phyloP scores from a whole-genome alignment of 148 eudicot genomes.

The Camellia lanceoleosa region DNA sequence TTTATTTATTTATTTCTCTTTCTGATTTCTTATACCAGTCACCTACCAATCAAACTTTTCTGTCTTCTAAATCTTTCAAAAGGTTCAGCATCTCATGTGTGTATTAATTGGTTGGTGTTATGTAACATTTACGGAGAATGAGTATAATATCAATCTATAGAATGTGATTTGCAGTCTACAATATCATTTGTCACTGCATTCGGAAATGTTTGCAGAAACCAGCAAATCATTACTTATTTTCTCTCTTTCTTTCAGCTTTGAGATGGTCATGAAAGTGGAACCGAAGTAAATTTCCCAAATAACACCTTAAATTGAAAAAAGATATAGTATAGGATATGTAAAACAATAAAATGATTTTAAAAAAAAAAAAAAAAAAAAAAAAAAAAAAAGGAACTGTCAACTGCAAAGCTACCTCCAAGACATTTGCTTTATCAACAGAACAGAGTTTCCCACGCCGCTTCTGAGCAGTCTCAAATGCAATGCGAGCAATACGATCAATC shows the following conservation, averaged over 20 bases:
- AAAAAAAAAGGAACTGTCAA: not conserved
- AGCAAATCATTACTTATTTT: not conserved
- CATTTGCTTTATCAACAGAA: slow-evolving; percentile 99
- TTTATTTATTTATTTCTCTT: no score
- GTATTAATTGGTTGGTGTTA: not conserved
- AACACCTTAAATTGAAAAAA: not conserved
- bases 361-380: no score
- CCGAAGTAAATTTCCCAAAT: not conserved
- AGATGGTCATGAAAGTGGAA: not conserved
- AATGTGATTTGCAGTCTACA: not conserved
- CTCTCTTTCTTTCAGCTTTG: not conserved
- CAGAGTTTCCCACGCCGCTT: slow-evolving; percentile 91
- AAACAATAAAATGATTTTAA: no score
- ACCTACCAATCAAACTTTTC: no score
- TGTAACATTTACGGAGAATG: no score
- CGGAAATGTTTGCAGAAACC: not conserved
- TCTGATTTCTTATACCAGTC: no score
- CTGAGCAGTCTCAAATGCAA: slow-evolving; percentile 93
- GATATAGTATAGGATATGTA: not conserved
- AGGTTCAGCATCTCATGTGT: no score
- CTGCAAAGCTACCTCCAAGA: slow-evolving; percentile 62
- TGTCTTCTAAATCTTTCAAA: no score
- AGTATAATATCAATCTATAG: no score
- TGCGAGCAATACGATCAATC: slow-evolving; percentile 97
- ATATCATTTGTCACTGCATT: not conserved